Conservation (phyloP, 179 eudicot genomes). For the Amaranthus tricolor region DNA sequence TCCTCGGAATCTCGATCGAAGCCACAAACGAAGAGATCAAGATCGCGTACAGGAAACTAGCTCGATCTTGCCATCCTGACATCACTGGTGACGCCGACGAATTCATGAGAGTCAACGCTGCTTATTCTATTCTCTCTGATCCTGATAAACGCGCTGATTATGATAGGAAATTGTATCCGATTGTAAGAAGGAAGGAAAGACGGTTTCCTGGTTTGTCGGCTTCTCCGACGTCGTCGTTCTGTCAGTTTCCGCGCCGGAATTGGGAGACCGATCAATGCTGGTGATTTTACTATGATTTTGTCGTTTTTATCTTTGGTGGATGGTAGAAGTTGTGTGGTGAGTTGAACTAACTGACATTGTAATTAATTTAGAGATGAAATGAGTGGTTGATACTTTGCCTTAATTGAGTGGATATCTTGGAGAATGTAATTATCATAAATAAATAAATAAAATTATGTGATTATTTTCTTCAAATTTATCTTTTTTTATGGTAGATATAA, state of each 20-base stretch:
- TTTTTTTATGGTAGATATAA: background rate
- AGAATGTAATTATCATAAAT: too few species aligned
- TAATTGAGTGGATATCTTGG: too few species aligned
- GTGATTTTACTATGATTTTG: background rate
- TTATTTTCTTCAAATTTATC: background rate
- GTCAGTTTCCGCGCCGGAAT: slow-evolving; percentile 17
- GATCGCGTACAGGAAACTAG: slow-evolving; percentile 60
- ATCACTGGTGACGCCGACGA: slow-evolving; percentile 38
- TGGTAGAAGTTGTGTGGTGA: too few species aligned
- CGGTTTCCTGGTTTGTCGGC: slow-evolving; percentile 11
- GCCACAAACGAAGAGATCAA: slow-evolving; percentile 60
- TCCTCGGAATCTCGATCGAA: slow-evolving; percentile 44
- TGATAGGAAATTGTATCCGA: slow-evolving; percentile 15
- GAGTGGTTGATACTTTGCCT: too few species aligned
- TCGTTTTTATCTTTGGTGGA: background rate
- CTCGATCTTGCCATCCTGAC: slow-evolving; percentile 64
- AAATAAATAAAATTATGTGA: too few species aligned
- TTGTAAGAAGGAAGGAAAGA: background rate
- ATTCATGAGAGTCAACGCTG: slow-evolving; percentile 53
- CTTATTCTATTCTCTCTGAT: slow-evolving; percentile 69
- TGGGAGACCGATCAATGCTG: slow-evolving; percentile 30
- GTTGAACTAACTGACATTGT: too few species aligned
- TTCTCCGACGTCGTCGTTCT: slow-evolving; percentile 18
- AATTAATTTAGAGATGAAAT: too few species aligned
- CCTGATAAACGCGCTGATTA: slow-evolving; percentile 66